These are phyloP conservation scores for Arxiozyma bovina DNA, from an alignment of 1,139 yeast species.

Conservation along the genomic window DNA sequence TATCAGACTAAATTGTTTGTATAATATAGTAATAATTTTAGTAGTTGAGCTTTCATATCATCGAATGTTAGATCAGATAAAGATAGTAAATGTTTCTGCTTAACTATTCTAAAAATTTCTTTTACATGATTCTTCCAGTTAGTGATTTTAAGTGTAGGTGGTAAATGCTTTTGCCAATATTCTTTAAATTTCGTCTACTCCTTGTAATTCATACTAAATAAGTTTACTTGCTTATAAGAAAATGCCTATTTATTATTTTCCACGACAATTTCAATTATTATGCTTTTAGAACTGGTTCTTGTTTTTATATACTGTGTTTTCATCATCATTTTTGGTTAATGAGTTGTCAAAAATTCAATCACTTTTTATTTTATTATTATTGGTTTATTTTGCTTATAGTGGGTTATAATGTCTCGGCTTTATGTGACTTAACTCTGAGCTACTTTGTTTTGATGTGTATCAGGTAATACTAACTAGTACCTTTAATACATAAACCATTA, in stretches of 20 bases:
- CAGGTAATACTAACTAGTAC: not conserved
- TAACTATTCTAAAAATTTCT: conserved; percentile 54
- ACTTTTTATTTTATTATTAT: not conserved
- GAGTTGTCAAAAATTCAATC: not conserved
- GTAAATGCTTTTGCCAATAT: conserved; percentile 70
- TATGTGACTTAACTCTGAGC: not conserved
- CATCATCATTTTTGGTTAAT: conserved; percentile 27
- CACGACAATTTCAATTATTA: conserved; percentile 62
- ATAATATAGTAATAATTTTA: conserved; percentile 68
- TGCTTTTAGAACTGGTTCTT: conserved; percentile 19
- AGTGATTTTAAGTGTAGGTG: conserved; percentile 88
- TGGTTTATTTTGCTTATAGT: not conserved
- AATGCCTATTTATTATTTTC: conserved; percentile 83
- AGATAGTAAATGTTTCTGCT: conserved; percentile 50
- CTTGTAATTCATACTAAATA: conserved; percentile 48
- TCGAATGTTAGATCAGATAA: conserved; percentile 38
- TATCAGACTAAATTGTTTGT: conserved; percentile 90
- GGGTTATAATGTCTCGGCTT: no score
- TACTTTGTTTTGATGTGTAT: no score
- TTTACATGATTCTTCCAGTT: conserved; percentile 70
- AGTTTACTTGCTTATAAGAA: conserved; percentile 63
- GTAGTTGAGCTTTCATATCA: conserved; percentile 44
- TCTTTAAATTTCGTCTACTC: conserved; percentile 73
- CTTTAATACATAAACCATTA: not conserved
- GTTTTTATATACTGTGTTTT: conserved; percentile 27